Evolutionary conservation across 768 basidiomycete species (phyloP).

Genomic region (Suillus luteus): DNA sequence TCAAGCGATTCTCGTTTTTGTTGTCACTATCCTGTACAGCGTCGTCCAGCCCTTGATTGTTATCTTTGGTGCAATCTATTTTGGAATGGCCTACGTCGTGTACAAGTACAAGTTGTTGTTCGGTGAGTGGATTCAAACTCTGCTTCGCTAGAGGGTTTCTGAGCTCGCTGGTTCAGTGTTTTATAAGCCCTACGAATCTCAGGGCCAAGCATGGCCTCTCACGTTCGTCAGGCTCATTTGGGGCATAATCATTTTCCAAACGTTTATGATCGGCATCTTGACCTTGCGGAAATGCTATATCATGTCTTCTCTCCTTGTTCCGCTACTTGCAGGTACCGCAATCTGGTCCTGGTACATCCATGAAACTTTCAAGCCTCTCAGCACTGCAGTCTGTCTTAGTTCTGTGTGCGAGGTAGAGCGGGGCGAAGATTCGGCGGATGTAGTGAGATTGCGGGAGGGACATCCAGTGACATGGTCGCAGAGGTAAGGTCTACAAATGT

Average conservation of each 20-base stretch:
- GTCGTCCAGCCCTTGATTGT: conserved; percentile 95
- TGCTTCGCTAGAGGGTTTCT: neutral
- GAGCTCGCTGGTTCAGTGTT: conserved; percentile 61
- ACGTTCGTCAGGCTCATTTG: conserved; percentile 91
- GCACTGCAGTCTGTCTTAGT: conserved; percentile 82
- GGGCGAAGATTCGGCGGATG: conserved; percentile 83
- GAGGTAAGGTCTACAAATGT: conserved; percentile 50
- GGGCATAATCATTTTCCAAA: conserved; percentile 89
- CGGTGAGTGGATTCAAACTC: conserved; percentile 51
- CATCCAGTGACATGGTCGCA: conserved; percentile 90
- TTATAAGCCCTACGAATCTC: conserved; percentile 97
- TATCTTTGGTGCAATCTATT: conserved; percentile 94
- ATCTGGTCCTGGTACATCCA: conserved; percentile 83
- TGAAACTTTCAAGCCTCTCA: conserved; percentile 67
- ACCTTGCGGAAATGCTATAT: conserved; percentile 60
- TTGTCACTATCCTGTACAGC: conserved; percentile 93
- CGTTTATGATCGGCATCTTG: conserved; percentile 98
- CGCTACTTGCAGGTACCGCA: conserved; percentile 73
- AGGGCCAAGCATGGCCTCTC: conserved; percentile 97
- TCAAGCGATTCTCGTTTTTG: conserved; percentile 94
- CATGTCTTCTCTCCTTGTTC: conserved; percentile 64
- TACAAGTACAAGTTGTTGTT: conserved; percentile 98
- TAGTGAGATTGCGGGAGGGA: conserved; percentile 70
- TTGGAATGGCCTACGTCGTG: conserved; percentile 92
- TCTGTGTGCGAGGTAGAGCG: conserved; percentile 88